Percentiles rank a stretch among this genome's conserved stretches.
These are phyloP conservation scores for Chiua virens DNA, from an alignment of 768 basidiomycete genomes.

Conservation along the genomic window DNA sequence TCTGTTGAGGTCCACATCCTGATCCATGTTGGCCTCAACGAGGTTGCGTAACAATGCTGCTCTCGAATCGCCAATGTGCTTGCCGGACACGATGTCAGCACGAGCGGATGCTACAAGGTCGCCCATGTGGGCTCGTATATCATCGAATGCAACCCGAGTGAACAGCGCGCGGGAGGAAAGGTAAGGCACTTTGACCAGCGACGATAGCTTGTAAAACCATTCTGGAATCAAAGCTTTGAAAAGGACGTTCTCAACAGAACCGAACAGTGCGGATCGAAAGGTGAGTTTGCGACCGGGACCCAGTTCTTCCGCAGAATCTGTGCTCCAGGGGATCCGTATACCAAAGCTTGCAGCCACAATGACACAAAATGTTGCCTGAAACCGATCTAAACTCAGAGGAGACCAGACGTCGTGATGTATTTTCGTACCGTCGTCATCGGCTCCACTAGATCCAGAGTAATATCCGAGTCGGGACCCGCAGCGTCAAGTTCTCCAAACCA, in stretches of 20 bases:
- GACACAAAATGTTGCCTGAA: slow-evolving; percentile 38
- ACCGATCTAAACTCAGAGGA: background rate
- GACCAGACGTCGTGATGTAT: background rate
- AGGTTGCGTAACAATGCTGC: slow-evolving; percentile 45
- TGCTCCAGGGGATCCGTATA: slow-evolving; percentile 33
- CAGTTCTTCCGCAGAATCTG: slow-evolving; percentile 26
- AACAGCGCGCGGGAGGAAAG: slow-evolving; percentile 31
- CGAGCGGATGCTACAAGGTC: slow-evolving; percentile 42
- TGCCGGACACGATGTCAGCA: slow-evolving; percentile 32
- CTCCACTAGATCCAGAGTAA: slow-evolving; percentile 17
- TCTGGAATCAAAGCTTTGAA: slow-evolving; percentile 33
- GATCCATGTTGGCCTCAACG: slow-evolving; percentile 47
- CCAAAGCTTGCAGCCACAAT: slow-evolving; percentile 46
- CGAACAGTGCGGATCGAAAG: slow-evolving; percentile 37
- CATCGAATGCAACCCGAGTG: slow-evolving; percentile 34
- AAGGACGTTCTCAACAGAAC: slow-evolving; percentile 21
- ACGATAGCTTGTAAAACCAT: slow-evolving; percentile 29
- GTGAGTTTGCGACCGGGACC: slow-evolving; percentile 33
- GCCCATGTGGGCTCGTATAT: slow-evolving; percentile 40
- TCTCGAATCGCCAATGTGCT: slow-evolving; percentile 20
- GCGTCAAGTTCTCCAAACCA: slow-evolving; percentile 40
- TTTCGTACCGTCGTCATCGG: slow-evolving; percentile 15
- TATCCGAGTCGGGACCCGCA: slow-evolving; percentile 13
- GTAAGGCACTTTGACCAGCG: no score
- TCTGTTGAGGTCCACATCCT: slow-evolving; percentile 29